Evolutionary conservation across 2,329 filamentous ascomycete species (phyloP).

Genomic region (Pyrenophora seminiperda): DNA sequence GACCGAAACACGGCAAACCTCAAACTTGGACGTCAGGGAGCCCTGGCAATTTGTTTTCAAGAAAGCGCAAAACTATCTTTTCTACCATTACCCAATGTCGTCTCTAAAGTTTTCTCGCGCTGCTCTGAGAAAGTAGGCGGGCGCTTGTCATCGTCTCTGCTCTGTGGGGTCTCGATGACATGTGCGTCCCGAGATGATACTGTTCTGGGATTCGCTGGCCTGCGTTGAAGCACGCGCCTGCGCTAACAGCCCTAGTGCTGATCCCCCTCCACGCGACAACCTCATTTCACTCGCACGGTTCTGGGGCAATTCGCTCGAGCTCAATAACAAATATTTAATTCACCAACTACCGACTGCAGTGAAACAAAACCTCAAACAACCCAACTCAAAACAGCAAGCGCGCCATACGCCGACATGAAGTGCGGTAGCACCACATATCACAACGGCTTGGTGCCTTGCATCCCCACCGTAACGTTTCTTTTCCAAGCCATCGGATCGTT

Average conservation of each 20-base stretch:
- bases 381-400: neutral
- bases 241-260: slow-evolving; percentile 13
- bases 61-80: neutral
- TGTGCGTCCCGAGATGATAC: slow-evolving; percentile 16
- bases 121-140: slow-evolving; percentile 3
- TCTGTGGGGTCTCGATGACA: slow-evolving; percentile 11
- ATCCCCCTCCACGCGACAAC: slow-evolving; percentile 9
- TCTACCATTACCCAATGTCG: neutral
- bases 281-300: slow-evolving; percentile 3
- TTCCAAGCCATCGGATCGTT: neutral
- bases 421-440: neutral
- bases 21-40: neutral
- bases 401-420: neutral
- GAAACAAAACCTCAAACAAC: neutral
- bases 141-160: slow-evolving; percentile 4
- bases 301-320: slow-evolving; percentile 1
- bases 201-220: slow-evolving; percentile 12
- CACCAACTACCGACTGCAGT: no score
- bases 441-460: neutral
- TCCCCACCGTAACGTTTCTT: slow-evolving; percentile 5
- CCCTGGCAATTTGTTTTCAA: neutral
- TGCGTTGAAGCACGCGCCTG: slow-evolving; percentile 18
- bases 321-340: neutral
- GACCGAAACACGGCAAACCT: neutral
- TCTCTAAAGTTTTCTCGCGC: neutral